Conservation (phyloP, 1,284 basidiomycete species). For the Dichomitus squalens region DNA sequence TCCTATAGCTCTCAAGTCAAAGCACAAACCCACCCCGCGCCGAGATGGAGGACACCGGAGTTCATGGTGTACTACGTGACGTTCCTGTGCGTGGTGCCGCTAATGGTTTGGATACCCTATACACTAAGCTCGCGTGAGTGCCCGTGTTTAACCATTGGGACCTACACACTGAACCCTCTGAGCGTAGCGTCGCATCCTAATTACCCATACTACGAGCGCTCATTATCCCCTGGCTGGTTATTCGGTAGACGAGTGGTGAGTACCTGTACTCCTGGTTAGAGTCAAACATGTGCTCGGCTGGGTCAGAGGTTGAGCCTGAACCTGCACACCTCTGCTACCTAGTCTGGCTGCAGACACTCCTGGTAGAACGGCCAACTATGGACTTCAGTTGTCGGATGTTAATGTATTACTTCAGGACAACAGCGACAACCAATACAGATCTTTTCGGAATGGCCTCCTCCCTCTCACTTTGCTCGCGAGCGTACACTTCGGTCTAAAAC, state of each 20-base stretch:
- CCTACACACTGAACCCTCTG: neutral
- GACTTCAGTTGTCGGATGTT: neutral
- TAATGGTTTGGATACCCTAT: slow-evolving; percentile 84
- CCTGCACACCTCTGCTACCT: too few species aligned
- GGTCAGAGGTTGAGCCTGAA: too few species aligned
- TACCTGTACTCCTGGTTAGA: slow-evolving; percentile 20
- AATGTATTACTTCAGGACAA: slow-evolving; percentile 62
- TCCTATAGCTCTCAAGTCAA: slow-evolving; percentile 33
- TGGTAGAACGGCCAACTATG: too few species aligned
- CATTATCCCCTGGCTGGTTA: slow-evolving; percentile 72
- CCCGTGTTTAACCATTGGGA: neutral
- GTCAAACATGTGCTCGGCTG: too few species aligned
- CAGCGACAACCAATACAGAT: slow-evolving; percentile 84
- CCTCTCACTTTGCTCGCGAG: slow-evolving; percentile 56
- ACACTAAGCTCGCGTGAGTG: slow-evolving; percentile 75
- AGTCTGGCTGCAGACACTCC: too few species aligned
- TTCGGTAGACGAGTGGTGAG: slow-evolving; percentile 67
- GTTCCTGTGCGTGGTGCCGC: slow-evolving; percentile 65
- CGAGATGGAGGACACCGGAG: slow-evolving; percentile 83
- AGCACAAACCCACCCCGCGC: slow-evolving; percentile 31
- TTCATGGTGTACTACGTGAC: slow-evolving; percentile 80
- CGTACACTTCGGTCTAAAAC: slow-evolving; percentile 50
- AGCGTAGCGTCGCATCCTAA: slow-evolving; percentile 72
- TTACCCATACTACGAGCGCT: slow-evolving; percentile 60
- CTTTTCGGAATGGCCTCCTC: slow-evolving; percentile 77